Evolutionary conservation across 352 stramenopile species (phyloP), one percentile per base, ranked within the genome.

Genomic region (Globisporangium echinulatum): DNA sequence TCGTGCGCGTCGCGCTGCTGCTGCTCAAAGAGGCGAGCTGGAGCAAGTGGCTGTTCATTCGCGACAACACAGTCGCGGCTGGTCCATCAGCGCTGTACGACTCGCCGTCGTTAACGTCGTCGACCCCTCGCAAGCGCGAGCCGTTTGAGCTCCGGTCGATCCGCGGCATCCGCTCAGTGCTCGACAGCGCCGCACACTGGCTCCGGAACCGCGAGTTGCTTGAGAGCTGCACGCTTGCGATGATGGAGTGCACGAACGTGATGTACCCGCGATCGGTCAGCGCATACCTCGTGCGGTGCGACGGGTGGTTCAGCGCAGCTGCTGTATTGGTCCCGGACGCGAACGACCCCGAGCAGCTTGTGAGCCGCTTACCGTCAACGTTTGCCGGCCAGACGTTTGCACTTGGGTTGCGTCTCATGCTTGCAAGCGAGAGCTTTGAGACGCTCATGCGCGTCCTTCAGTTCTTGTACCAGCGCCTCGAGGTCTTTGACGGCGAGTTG

Each of bases 181-280:
- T 92, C 14, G 72, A 83, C 39, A 75, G 70, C 10, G 79, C 78
- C 7, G 64, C 66, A 0, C 77, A 89, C 15, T 64, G 87, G 50
- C 66, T 89, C 13, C 70, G 72, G 49, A 90, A 92, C 53, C 68
- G 65, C 10, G 74, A 90, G 37, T 25, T 89, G 8, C 63, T 90
- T 7, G 79, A 90, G 54, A 85, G 71, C 52, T 84, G 74, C 49
- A 75, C 87, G 40, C 58, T 90, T 17, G 82, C 80, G 37, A 63
- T 88, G 57, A 85, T 87, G 53, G 82, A 92, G 61, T 83, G 75
- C 50, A 92, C 80, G 6, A 92, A 90, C 59, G 71, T 88, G 7
- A 60, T 87, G 7, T 74, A 87, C 54, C 59, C 72, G 7, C 81
- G 82, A 15, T 90, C 80, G 9, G 77, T 92, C 39, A 71, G 77